These are phyloP conservation scores for Trichoderma cornu-damae DNA, from an alignment of 2,329 filamentous ascomycete species.

Conservation along the genomic window DNA sequence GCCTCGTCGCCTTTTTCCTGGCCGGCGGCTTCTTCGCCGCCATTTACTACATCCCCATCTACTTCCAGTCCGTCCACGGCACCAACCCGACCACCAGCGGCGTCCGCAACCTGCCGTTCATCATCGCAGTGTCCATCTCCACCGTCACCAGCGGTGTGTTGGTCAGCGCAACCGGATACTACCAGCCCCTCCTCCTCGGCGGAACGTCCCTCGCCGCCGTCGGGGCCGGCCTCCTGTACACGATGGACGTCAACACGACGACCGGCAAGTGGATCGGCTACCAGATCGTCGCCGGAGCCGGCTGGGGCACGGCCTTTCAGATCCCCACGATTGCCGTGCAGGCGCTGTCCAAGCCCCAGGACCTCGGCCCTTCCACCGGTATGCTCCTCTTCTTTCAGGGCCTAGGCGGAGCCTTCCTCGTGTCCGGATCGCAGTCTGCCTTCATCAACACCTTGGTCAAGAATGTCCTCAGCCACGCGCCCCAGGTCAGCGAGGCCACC, in stretches of 20 bases:
- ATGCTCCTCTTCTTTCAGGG: constrained; percentile 46
- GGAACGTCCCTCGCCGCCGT: constrained; percentile 41
- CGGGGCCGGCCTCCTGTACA: constrained; percentile 41
- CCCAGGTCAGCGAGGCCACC: constrained; percentile 32
- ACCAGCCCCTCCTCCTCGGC: constrained; percentile 43
- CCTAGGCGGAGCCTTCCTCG: constrained; percentile 47
- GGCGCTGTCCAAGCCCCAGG: constrained; percentile 35
- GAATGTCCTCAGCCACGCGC: constrained; percentile 32
- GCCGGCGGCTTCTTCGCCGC: constrained; percentile 41
- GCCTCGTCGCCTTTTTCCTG: constrained; percentile 39
- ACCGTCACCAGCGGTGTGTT: constrained; percentile 37
- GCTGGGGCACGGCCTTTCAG: constrained; percentile 43
- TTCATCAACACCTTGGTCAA: constrained; percentile 43
- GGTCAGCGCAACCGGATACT: constrained; percentile 38
- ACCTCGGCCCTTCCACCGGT: constrained; percentile 44
- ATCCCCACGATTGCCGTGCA: constrained; percentile 49
- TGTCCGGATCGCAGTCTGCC: constrained; percentile 44
- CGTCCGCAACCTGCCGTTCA: constrained; percentile 43
- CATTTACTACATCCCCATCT: constrained; percentile 46
- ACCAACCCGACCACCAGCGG: constrained; percentile 38
- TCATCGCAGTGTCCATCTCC: constrained; percentile 40
- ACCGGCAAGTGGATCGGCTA: constrained; percentile 49
- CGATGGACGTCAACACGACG: constrained; percentile 35
- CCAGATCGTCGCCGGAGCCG: constrained; percentile 47
- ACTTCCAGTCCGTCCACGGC: constrained; percentile 41